A percentile compares a stretch with the other conserved stretches of the same genome.
Conservation (phyloP, 257 asterid genomes). For the Haberlea rhodopensis region DNA sequence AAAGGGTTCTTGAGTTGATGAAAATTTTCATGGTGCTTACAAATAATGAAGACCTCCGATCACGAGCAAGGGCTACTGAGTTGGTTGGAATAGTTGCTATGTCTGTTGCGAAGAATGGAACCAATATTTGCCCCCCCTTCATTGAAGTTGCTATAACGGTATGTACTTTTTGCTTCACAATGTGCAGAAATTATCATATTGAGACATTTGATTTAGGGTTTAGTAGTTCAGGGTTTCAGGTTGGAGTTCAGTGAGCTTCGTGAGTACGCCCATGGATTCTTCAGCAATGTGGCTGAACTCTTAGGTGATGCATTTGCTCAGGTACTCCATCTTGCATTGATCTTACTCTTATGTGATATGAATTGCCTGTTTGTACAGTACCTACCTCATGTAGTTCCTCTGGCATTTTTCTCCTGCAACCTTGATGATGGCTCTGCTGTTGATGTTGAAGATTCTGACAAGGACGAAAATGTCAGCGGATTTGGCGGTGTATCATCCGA, state of each 20-base stretch:
- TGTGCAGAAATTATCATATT: slow-evolving; percentile 21
- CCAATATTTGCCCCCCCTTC: slow-evolving; percentile 76
- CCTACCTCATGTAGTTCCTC: slow-evolving; percentile 88
- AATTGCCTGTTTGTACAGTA: slow-evolving; percentile 55
- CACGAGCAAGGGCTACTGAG: slow-evolving; percentile 99
- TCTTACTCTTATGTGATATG: slow-evolving; percentile 20
- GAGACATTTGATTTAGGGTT: slow-evolving; percentile 26
- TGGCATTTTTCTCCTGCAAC: slow-evolving; percentile 86
- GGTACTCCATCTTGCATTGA: slow-evolving; percentile 46
- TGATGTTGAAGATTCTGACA: slow-evolving; percentile 85
- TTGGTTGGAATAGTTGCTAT: slow-evolving; percentile 91
- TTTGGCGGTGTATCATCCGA: slow-evolving; percentile 96
- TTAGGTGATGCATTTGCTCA: slow-evolving; percentile 83
- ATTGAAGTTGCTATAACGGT: slow-evolving; percentile 94
- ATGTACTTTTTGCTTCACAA: slow-evolving; percentile 27
- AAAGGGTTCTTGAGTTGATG: slow-evolving; percentile 94
- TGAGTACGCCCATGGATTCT: slow-evolving; percentile 98
- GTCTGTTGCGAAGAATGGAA: slow-evolving; percentile 97
- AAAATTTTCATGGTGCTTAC: slow-evolving; percentile 92
- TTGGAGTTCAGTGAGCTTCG: slow-evolving; percentile 96
- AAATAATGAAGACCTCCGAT: slow-evolving; percentile 87
- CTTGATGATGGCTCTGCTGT: slow-evolving; percentile 98
- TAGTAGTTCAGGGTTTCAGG: slow-evolving; percentile 70
- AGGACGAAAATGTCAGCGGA: slow-evolving; percentile 66
- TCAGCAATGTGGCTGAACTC: slow-evolving; percentile 89